Percentiles rank a stretch among this genome's conserved stretches.
Evolutionary conservation across 83 land plant species (phyloP).

Genomic region (Picea engelmannii): DNA sequence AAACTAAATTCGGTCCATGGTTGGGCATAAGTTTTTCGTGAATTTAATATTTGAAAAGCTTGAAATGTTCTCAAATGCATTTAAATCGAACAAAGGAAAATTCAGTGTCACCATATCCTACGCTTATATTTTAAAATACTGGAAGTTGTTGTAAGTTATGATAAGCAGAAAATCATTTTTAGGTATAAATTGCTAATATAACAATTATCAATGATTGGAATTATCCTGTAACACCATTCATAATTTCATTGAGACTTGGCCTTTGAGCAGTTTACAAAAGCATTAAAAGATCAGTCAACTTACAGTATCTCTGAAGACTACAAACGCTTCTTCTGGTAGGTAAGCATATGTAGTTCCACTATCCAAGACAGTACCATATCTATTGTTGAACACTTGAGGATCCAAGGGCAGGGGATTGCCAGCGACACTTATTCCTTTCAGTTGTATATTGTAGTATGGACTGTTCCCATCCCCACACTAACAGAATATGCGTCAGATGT

Average conservation of each 20-base stretch:
- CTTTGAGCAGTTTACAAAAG: not conserved
- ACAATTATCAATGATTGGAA: not conserved
- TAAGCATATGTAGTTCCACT: conserved; percentile 99
- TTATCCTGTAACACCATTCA: not conserved
- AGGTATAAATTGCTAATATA: not conserved
- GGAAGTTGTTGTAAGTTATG: not conserved
- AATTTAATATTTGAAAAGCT: not conserved
- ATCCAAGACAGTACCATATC: conserved; percentile 90
- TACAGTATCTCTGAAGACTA: conserved; percentile 78
- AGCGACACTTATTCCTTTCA: conserved; percentile 84
- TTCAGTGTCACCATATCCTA: not conserved
- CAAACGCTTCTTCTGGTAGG: conserved; percentile 80
- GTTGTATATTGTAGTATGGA: conserved; percentile 90
- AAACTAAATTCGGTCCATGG: not conserved
- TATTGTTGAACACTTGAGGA: conserved; percentile 69
- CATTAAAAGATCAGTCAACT: conserved; percentile 27
- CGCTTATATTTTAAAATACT: not conserved
- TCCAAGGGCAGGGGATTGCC: conserved; percentile 62
- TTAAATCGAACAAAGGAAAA: conserved; percentile 1
- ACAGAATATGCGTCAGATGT: conserved; percentile 54
- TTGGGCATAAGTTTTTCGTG: not conserved
- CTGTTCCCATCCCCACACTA: conserved; percentile 77
- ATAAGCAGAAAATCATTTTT: not conserved
- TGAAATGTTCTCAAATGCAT: not conserved
- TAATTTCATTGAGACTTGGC: not conserved